These are phyloP conservation scores for Arachnomyces sp. DNA, from an alignment of 2,329 filamentous ascomycete species.

Conservation along the genomic window DNA sequence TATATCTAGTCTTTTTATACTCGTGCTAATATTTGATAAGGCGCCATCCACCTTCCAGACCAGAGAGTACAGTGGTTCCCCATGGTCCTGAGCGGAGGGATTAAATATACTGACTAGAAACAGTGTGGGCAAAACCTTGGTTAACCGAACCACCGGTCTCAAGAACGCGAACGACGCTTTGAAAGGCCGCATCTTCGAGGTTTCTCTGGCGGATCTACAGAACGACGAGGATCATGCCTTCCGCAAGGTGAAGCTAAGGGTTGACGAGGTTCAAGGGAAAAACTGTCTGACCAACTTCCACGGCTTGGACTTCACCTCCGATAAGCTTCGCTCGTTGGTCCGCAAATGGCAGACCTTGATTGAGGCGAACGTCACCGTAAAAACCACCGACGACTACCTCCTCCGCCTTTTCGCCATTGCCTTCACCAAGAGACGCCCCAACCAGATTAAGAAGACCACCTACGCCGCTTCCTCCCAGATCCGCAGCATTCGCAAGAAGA, in stretches of 20 bases:
- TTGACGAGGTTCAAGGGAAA: conserved; percentile 99
- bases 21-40: conserved; percentile 36
- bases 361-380: conserved; percentile 99
- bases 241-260: conserved; percentile 98
- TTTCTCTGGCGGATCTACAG: conserved; percentile 96
- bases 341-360: conserved; percentile 99
- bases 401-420: conserved; percentile 97
- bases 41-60: conserved; percentile 92
- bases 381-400: conserved; percentile 99
- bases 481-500: conserved; percentile 97
- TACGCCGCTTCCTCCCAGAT: conserved; percentile 97
- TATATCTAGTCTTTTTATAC: conserved; percentile 18
- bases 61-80: conserved; percentile 76
- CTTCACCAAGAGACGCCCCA: conserved; percentile 98
- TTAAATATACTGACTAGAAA: conserved; percentile 5
- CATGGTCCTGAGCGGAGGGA: conserved; percentile 7
- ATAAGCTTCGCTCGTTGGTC: conserved; percentile 98
- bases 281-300: conserved; percentile 99
- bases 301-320: conserved; percentile 99
- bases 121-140: conserved; percentile 98
- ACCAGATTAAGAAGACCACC: conserved; percentile 99
- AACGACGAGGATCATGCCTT: conserved; percentile 99
- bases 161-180: conserved; percentile 99
- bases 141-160: conserved; percentile 98
- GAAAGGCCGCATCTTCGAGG: conserved; percentile 98